phyloP scores from a whole-genome alignment of 2,329 filamentous ascomycete species.

The Hymenoscyphus albidus region DNA sequence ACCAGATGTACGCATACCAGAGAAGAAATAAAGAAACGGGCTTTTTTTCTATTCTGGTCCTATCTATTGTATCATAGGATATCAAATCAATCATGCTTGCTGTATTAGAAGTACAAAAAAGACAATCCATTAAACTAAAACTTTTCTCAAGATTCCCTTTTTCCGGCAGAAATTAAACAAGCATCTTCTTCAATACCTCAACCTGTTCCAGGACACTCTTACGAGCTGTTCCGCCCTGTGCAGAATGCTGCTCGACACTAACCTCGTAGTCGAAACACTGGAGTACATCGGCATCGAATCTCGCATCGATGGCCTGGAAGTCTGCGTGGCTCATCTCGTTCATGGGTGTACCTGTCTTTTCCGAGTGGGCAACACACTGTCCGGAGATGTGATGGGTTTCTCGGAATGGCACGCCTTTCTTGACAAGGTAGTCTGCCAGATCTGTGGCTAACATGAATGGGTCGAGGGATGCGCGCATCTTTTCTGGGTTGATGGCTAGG shows the following conservation, averaged over 20 bases:
- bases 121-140: neutral
- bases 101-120: constrained; percentile 1
- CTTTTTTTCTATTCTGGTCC: neutral
- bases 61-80: neutral
- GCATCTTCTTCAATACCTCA: constrained; percentile 42
- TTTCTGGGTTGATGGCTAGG: constrained; percentile 63
- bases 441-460: constrained; percentile 73
- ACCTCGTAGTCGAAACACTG: constrained; percentile 75
- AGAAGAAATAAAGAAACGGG: too few species aligned
- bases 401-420: constrained; percentile 70
- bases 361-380: constrained; percentile 66
- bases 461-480: constrained; percentile 75
- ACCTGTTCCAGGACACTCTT: constrained; percentile 63
- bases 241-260: constrained; percentile 74
- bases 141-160: neutral
- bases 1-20: too few species aligned
- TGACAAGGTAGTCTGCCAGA: constrained; percentile 60
- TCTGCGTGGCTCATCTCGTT: constrained; percentile 64
- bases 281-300: constrained; percentile 69
- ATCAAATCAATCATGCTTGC: neutral
- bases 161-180: constrained; percentile 8
- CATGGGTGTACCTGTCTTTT: constrained; percentile 63
- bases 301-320: constrained; percentile 61
- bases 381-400: constrained; percentile 78
- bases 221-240: constrained; percentile 75